Evolutionary conservation across 163 green algal genomes (phyloP), one percentile per base, ranked within the genome.

Genomic region (Scenedesmus sp.): DNA sequence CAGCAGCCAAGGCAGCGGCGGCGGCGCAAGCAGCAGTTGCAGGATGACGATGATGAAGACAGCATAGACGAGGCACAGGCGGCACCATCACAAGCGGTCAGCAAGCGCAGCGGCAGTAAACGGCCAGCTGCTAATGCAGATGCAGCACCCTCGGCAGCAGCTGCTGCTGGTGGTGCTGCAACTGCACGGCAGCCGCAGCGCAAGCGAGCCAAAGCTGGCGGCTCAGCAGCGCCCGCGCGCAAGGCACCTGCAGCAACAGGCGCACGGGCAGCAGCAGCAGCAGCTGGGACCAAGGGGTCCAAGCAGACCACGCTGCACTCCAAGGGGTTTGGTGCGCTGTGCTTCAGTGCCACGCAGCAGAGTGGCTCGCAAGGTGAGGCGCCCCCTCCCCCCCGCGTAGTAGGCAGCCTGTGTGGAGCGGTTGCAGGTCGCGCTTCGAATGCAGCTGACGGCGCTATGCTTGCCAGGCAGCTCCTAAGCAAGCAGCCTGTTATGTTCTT

Each of bases 271-370:
- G 73, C 57, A 89, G 57, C 64, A 76, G 73, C 54, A 57, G 55
- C n/a, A 54, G 86, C 66, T 77, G 57, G 12, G 18, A 54, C 15
- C 82, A 87, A 86, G 60, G n/a, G 55, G 23, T 79, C 70, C 6
- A 88, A 88, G 66, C 87, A 91, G 60, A 79, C 87, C 15, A 87
- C 87, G 10, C 76, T 87, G 8, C 56, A 79, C 54, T 90, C 67
- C 52, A 86, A 79, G 73, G 67, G 70, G 4, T 91, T 91, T 91
- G 73, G 87, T 62, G 46, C 67, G 18, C 34, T 91, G 54, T 85
- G 54, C 16, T 59, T 91, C 52, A 91, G 87, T 52, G 57, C 81
- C 12, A 16, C 56, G n/a, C 83, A 88, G 57, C 83, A 76, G 46
- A 56, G 26, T 9, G 77, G 34, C 34, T 59, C 77, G 1, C 77